Base-by-base conservation (phyloP, 805 yeast species). In the Kazachstania psychrophila region DNA sequence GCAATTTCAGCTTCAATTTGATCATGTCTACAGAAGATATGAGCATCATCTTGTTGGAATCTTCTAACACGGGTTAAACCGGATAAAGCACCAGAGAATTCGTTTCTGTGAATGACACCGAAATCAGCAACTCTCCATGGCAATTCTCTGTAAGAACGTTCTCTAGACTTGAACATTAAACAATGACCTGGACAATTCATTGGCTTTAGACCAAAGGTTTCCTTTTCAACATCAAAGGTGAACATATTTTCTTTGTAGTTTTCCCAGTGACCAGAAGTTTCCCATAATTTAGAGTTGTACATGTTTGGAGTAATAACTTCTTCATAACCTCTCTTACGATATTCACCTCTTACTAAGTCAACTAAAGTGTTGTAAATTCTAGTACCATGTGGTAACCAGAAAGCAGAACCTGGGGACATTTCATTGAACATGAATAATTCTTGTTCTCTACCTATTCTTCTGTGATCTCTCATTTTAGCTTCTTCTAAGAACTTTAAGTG, bases 81-180 rank as follows among this genome's bases (percentile, higher is more conserved):
- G 28, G 96, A 77, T 48, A 89, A 71, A 10, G 97, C 96, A 65
- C 97, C 97, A 28, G 92, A 78, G 52, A 81, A 84, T 65, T 89
- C 98, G 62, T 89, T 89, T 72, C 98, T 79, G 70, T 89, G 98
- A 49, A 89, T 73, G 37, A 89, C 96, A 65, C 96, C 96, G 48
- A 88, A 88, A 64, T 89, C 98, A 41, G 97, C 96, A 66, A 86
- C 94, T 72, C 98, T 83, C 94, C 95, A 83, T 55, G 98, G 98
- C 62, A 89, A 71, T 65, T 92, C 97, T 60, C 96, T 75, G 68
- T 92, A 89, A 2, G 96, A 86, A 65, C 96, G 79, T 62, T 88
- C 96, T 61, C 95, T 78, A 34, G 87, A 68, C 59, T 85, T 85
- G 72, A 85, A 89, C 68, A 89, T 75, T 52, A 89, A 61, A 72